A percentile compares a stretch with the other conserved stretches of the same genome.
Conservation (phyloP, 305 asterid genomes). For the Fraxinus paxiana region DNA sequence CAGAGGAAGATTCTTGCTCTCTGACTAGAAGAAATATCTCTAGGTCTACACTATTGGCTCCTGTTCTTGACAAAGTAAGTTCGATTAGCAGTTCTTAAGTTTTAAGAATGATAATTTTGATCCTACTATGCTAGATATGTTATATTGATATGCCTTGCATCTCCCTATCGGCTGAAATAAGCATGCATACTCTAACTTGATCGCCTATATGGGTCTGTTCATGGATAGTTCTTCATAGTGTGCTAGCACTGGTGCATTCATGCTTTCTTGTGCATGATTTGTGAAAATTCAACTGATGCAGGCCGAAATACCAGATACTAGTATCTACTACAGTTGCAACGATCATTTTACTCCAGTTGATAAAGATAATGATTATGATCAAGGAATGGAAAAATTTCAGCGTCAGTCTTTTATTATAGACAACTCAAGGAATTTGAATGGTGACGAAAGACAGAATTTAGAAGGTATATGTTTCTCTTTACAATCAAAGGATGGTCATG, state of each 20-base stretch:
- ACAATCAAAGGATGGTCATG: not conserved
- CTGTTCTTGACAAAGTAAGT: constrained; percentile 68
- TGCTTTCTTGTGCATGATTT: constrained; percentile 13
- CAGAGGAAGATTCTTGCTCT: constrained; percentile 36
- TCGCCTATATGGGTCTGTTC: not conserved
- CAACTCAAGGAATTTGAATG: constrained; percentile 15
- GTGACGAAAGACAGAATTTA: constrained; percentile 29
- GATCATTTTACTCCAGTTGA: constrained; percentile 50
- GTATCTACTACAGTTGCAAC: constrained; percentile 61
- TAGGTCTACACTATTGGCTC: constrained; percentile 28
- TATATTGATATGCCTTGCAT: not conserved
- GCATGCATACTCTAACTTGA: not conserved
- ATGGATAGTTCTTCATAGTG: not conserved
- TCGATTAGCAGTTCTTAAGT: constrained; percentile 8
- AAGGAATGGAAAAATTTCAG: constrained; percentile 13
- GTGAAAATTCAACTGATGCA: constrained; percentile 28
- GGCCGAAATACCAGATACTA: constrained; percentile 55
- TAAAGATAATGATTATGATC: constrained; percentile 33
- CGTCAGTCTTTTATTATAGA: constrained; percentile 30
- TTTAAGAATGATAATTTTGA: not conserved
- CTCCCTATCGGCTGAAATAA: not conserved
- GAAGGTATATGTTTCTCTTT: constrained; percentile 39
- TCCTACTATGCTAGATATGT: not conserved
- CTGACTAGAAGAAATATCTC: constrained; percentile 36
- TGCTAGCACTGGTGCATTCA: not conserved